phyloP scores from a whole-genome alignment of 225 moss, liverwort and hornwort species.

The Bryum argenteum region DNA sequence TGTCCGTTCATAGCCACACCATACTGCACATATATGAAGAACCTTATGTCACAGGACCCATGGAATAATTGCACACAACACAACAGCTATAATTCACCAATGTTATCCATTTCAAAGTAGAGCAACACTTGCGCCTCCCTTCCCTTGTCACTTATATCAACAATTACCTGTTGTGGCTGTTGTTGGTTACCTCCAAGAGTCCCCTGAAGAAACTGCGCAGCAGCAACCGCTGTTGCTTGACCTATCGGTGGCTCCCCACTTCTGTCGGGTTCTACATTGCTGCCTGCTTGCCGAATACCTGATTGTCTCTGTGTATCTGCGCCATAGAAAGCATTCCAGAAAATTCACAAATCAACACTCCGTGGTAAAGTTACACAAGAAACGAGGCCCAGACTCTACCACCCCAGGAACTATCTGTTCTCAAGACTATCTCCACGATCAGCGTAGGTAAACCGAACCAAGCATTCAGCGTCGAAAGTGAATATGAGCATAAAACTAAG shows the following conservation, averaged over 20 bases:
- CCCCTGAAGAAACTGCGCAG: constrained; percentile 77
- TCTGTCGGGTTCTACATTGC: constrained; percentile 47
- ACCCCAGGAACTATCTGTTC: constrained; percentile 15
- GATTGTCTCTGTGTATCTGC: constrained; percentile 83
- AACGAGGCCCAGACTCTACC: neutral
- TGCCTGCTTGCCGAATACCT: constrained; percentile 59
- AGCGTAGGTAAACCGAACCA: neutral
- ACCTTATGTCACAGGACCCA: constrained; percentile 32
- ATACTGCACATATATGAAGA: constrained; percentile 50
- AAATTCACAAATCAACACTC: constrained; percentile 1
- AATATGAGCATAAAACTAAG: neutral
- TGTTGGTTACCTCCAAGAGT: constrained; percentile 81
- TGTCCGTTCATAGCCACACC: constrained; percentile 62
- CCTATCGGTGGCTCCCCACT: constrained; percentile 80
- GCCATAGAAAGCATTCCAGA: constrained; percentile 24
- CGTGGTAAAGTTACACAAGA: constrained; percentile 6
- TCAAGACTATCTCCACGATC: constrained; percentile 7
- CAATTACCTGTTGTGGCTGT: constrained; percentile 48
- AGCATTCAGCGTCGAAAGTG: neutral
- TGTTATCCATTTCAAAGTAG: constrained; percentile 10
- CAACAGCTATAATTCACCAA: constrained; percentile 11
- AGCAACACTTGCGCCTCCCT: constrained; percentile 2
- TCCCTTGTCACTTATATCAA: constrained; percentile 17
- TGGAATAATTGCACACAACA: constrained; percentile 8
- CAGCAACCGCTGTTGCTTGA: constrained; percentile 83